Evolutionary conservation across 2,329 filamentous ascomycete species (phyloP).

Genomic region (Trichoderma sp.): DNA sequence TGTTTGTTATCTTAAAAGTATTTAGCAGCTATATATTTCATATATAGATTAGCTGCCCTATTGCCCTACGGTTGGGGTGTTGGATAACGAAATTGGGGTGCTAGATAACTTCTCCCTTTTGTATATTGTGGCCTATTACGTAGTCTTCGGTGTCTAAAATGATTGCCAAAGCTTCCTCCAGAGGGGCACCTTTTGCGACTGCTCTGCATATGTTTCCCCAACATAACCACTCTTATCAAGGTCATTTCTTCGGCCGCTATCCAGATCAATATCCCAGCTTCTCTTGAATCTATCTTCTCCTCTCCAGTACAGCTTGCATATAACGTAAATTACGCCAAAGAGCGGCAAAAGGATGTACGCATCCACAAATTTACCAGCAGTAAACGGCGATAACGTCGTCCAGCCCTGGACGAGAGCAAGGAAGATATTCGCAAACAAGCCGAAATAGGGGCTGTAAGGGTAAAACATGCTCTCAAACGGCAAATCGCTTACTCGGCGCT

Average conservation of each 20-base stretch:
- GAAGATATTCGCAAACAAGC: slow-evolving; percentile 58
- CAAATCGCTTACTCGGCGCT: slow-evolving; percentile 54
- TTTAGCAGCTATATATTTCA: too few species aligned
- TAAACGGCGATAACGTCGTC: slow-evolving; percentile 60
- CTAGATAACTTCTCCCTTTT: too few species aligned
- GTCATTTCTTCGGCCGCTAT: slow-evolving; percentile 57
- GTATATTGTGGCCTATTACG: background rate
- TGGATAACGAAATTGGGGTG: too few species aligned
- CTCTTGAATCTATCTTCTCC: slow-evolving; percentile 53
- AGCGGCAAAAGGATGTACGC: slow-evolving; percentile 64
- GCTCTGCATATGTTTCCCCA: slow-evolving; percentile 36
- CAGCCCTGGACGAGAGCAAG: slow-evolving; percentile 63
- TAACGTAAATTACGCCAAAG: slow-evolving; percentile 58
- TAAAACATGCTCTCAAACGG: slow-evolving; percentile 59
- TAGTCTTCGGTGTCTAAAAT: slow-evolving; percentile 39
- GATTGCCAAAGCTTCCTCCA: slow-evolving; percentile 49
- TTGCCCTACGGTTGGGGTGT: too few species aligned
- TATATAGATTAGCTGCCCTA: too few species aligned
- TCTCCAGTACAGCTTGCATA: slow-evolving; percentile 55
- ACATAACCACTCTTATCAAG: slow-evolving; percentile 47
- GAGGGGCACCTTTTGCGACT: slow-evolving; percentile 34
- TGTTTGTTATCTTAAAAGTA: too few species aligned
- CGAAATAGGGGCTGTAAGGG: slow-evolving; percentile 62
- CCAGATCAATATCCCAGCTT: slow-evolving; percentile 56
- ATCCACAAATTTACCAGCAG: slow-evolving; percentile 61